Evolutionary conservation across 257 asterid species (phyloP).

Genomic region (Capsicum baccatum): DNA sequence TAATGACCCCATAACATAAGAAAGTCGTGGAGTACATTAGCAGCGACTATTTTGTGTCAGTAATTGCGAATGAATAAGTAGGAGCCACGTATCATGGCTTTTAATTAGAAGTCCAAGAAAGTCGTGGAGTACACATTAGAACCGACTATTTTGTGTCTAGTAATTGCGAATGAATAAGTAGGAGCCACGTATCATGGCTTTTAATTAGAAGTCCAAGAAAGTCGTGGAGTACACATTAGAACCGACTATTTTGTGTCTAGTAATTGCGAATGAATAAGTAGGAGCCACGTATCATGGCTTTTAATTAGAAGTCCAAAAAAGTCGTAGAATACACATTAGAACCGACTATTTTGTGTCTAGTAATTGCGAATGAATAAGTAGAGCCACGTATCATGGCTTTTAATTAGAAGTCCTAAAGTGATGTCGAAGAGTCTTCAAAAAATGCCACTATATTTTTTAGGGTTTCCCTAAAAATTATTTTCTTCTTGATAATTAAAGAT

Average conservation of each 20-base stretch:
- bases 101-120: background rate
- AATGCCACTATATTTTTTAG: no score
- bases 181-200: no score
- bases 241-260: background rate
- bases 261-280: background rate
- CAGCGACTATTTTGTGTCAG: background rate
- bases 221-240: background rate
- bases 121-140: background rate
- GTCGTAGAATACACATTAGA: background rate
- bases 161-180: background rate
- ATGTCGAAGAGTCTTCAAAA: no score
- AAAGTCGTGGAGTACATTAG: background rate
- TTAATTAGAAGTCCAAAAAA: background rate
- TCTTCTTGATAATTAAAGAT: no score
- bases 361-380: background rate
- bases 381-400: background rate
- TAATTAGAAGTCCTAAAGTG: no score
- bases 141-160: background rate
- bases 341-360: background rate
- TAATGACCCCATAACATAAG: background rate
- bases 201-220: background rate
- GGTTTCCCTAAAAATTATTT: no score
- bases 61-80: background rate
- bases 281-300: background rate
- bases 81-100: no score